Evolutionary conservation across 148 eudicot genomes (phyloP), one percentile per base, ranked within the genome.

Genomic region (Tetragonia tetragonoides): DNA sequence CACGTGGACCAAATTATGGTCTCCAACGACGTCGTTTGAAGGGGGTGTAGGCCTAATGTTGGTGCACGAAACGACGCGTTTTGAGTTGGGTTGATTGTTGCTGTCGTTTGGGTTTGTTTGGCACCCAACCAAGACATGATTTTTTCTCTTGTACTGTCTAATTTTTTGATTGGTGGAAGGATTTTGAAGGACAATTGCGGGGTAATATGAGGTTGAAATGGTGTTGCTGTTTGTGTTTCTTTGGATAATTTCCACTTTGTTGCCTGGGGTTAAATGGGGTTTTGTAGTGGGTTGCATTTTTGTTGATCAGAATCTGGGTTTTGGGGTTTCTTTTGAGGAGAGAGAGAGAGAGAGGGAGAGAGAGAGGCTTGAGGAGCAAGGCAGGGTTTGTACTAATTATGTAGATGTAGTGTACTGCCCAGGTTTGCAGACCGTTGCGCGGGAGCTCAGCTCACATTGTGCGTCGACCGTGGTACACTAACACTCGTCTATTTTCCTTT

Each of bases 351-450:
- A 49, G 53, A 49, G 53, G n/a, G n/a, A 44, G 47, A 44, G 6
- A 5, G 47, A 0, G 9, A 44, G 0, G 47, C 47, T 5, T 5
- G 47, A 44, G 6, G 0, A 8, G 53, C 10, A 10, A 49, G 53
- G 53, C 6, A 4, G 20, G 40, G 21, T 6, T 66, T 17, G 53
- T 49, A 49, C 53, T n/a, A n/a, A n/a, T n/a, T n/a, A n/a, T n/a
- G n/a, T n/a, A n/a, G n/a, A n/a, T n/a, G n/a, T n/a, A 7, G 6
- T 47, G 68, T 34, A 28, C 67, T 64, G 40, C 37, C 38, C 68
- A 66, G 69, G 7, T 44, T 66, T 39, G 69, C 69, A 5, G 42
- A 16, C 69, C 69, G 69, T 34, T 66, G 47, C n/a, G 69, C 69
- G 69, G 69, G 69, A 66, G 69, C 16, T 7, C 3, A 24, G 34